Base-by-base conservation (phyloP, 345 rosid species). In the rapeseed (Brassica napus) region DNA sequence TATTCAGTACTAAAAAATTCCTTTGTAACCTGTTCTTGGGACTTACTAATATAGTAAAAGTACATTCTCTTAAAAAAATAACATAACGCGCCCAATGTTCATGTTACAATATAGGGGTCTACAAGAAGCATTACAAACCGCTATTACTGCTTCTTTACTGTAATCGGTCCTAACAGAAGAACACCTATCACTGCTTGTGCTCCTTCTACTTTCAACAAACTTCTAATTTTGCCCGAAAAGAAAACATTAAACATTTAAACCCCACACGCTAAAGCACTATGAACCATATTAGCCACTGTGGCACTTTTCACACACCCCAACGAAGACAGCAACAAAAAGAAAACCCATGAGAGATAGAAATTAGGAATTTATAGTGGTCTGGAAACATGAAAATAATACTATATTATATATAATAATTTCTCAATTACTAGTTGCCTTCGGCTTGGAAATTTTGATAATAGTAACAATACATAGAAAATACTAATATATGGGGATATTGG, bases 351-450 rank as follows among this genome's bases (percentile, higher is more conserved):
- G 82, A 58, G 63, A 77, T 60, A 31, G 69, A 79, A 71, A 59
- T 14, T 1, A 61, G 68, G 65, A 65, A 52, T 26, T 35, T 57
- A 61, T 34, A 34, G 71, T 79, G 82, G 67, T 54, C 52, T 79
- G 5, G 6, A 18, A 67, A 54, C 47, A 73, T 67, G 14, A 67
- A 58, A 64, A 66, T 30, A 34, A 10, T 42, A 68, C 28, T 26
- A 78, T 16, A 49, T 14, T 44, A 12, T 9, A 35, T 57, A 59
- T 47, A 26, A 64, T 55, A 78, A 65, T 65, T 65, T 65, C 69
- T 65, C 69, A 35, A 65, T 65, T 65, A 65, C 49, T 65, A 16
- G 2, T 54, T 58, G 83, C 79, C 83, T 74, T 79, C 71, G 83
- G 79, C 83, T 69, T 11, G 37, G 74, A 55, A 58, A 72, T 58